Base-by-base conservation (phyloP, 768 basidiomycete genomes). In the Mycena rosella region DNA sequence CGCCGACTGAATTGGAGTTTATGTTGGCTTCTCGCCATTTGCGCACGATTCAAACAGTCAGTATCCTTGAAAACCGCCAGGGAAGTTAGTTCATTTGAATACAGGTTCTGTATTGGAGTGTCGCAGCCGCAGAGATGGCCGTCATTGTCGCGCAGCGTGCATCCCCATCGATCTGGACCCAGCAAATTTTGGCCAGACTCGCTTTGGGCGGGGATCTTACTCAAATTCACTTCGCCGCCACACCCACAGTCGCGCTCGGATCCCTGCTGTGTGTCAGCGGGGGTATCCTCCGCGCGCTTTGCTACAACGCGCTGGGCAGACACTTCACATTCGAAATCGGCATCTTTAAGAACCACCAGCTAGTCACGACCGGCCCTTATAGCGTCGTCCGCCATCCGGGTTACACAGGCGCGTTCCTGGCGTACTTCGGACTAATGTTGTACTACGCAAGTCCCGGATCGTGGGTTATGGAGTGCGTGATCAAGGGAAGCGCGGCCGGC, bases 321-420 rank as follows among this genome's bases (percentile, higher is more conserved):
- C 63, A 61, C 11, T 71, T 71, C 32, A 71, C 70, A 0, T 71
- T 71, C 51, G 66, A 71, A n/a, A 48, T 55, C 42, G 70, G 70
- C 3, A 60, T 71, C 10, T 26, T 71, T 38, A 52, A 64, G n/a
- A 47, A 68, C 44, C 70, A 71, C 54, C 24, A 57, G n/a, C 29
- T 71, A 32, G 63, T 82, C 20, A 79, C 76, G 13, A 71, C 65
- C 1, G 79, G 80, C 0, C 78, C 80, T 10, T 80, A 81, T 63
- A 38, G 65, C 29, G 59, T 77, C 22, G 76, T 80, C 13, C 80
- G 80, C 36, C 80, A 81, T 63, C 79, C 81, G 5, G 68, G 73
- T 24, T 82, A 82, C 58, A 65, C 76, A 0, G 80, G 75, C 24
- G 70, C 68, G 2, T 44, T 75, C 30, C 49, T 84, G 3, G 67